Conservation (phyloP, 2,329 filamentous ascomycete species). For the Penicillium paneum region DNA sequence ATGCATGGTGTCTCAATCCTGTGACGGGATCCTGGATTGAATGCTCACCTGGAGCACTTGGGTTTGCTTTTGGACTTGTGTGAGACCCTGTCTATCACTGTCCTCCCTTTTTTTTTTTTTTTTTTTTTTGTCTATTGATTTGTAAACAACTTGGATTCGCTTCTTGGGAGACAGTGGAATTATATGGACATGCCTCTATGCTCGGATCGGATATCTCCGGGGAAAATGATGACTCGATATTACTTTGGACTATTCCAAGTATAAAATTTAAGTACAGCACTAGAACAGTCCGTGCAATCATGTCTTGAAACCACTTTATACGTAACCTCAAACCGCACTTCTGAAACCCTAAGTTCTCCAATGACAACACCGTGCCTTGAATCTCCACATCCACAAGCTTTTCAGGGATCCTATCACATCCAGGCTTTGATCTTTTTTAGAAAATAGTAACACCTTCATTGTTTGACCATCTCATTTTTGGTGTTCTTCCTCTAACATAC, state of each 20-base stretch:
- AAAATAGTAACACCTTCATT: background rate
- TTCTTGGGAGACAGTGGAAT: slow-evolving; percentile 17
- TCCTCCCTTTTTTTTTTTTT: slow-evolving; percentile 12
- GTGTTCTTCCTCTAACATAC: slow-evolving; percentile 4
- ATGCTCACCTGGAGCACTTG: slow-evolving; percentile 23
- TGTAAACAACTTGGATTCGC: slow-evolving; percentile 29
- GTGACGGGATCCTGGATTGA: slow-evolving; percentile 24
- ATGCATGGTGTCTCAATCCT: slow-evolving; percentile 22
- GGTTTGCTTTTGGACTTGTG: slow-evolving; percentile 16
- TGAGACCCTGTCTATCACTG: slow-evolving; percentile 4
- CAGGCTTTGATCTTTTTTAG: background rate
- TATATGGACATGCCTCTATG: slow-evolving; percentile 2
- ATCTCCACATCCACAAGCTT: background rate
- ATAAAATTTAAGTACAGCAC: background rate
- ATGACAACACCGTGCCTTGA: slow-evolving; percentile 6
- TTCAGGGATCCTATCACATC: background rate
- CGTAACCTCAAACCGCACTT: background rate
- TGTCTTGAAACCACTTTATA: background rate
- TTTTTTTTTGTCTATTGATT: slow-evolving; percentile 18
- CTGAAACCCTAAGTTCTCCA: slow-evolving; percentile 6
- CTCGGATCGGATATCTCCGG: slow-evolving; percentile 4
- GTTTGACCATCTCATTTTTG: background rate
- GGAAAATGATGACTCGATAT: slow-evolving; percentile 5
- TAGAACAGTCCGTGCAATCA: background rate
- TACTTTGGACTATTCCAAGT: background rate